Percentiles rank a stretch among this genome's conserved stretches.
These are phyloP conservation scores for Triglochin maritima DNA, from an alignment of 106 monocot species.

Conservation along the genomic window DNA sequence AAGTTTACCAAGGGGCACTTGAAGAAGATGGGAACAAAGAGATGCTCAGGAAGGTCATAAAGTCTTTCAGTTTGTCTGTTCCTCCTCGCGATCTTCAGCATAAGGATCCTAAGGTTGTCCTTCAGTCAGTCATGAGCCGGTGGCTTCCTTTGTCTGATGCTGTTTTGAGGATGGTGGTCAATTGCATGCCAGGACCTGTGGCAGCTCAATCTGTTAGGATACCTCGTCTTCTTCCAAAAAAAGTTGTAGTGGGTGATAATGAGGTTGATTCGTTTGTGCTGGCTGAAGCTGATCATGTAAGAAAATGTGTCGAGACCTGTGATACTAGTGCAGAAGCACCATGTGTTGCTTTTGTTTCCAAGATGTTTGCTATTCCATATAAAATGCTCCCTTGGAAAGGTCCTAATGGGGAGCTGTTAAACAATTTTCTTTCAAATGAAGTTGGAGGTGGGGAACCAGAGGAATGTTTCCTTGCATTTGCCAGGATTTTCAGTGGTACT, in stretches of 20 bases:
- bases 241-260: not conserved
- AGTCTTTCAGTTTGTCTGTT: slow-evolving; percentile 44
- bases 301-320: slow-evolving; percentile 59
- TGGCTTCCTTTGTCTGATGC: slow-evolving; percentile 93
- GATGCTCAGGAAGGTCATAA: slow-evolving; percentile 67
- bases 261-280: slow-evolving; percentile 21
- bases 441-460: slow-evolving; percentile 38
- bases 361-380: slow-evolving; percentile 83
- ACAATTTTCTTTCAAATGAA: slow-evolving; percentile 15
- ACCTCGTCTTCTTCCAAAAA: slow-evolving; percentile 56
- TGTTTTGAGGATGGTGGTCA: slow-evolving; percentile 71
- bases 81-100: slow-evolving; percentile 63
- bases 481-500: slow-evolving; percentile 78
- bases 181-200: slow-evolving; percentile 71
- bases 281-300: slow-evolving; percentile 55
- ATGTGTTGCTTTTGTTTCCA: slow-evolving; percentile 79
- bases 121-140: slow-evolving; percentile 79
- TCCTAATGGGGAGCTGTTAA: slow-evolving; percentile 32
- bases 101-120: slow-evolving; percentile 75
- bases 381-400: slow-evolving; percentile 59
- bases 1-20: slow-evolving; percentile 62
- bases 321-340: slow-evolving; percentile 53
- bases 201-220: slow-evolving; percentile 62
- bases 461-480: slow-evolving; percentile 91
- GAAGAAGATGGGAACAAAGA: slow-evolving; percentile 40